Evolutionary conservation across 805 yeast genomes (phyloP), one percentile per base, ranked within the genome.

Genomic region (Metschnikowia cerradonensis): DNA sequence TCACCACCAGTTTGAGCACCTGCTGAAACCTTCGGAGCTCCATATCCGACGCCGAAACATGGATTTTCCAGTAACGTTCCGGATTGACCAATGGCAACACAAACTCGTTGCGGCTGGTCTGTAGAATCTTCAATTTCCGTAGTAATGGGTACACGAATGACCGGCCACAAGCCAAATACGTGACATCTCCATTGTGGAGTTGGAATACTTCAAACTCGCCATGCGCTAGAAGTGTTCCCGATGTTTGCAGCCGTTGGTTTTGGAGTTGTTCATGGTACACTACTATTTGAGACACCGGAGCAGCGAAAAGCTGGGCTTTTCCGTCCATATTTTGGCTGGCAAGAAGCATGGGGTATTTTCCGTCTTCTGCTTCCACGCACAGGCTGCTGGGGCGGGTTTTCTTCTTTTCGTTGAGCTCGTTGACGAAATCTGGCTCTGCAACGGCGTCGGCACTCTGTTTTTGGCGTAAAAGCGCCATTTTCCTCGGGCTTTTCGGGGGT

Each of bases 101-200:
- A 57, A 84, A 84, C 57, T 76, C 78, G 45, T 71, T 72, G 43
- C 52, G 54, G 20, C 70, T 67, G 10, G 77, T 73, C 57, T 87
- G 70, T 52, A 86, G 64, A 2, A 88, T 72, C 57, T 81, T 79
- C 48, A 84, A 64, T 53, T 76, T 79, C 3, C 90, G 88, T 47
- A 88, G 67, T 13, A 88, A 77, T 3, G 96, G 95, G 61, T 87
- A 87, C 1, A 87, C 79, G 36, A 88, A 79, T 4, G 81, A 72
- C n/a, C 67, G 64, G 0, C 88, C 90, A 67, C 90, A 85, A 11
- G 82, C 78, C 38, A 85, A 61, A 61, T 83, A 85, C 1, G 84
- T 78, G 7, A 82, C 83, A 51, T 71, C 75, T 17, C 81, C 79
- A 52, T 77, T 77, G 56, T 79, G 81, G 26, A 84, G 67, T 61